Evolutionary conservation across 148 eudicot genomes (phyloP).

Genomic region (Diospyros lotus): DNA sequence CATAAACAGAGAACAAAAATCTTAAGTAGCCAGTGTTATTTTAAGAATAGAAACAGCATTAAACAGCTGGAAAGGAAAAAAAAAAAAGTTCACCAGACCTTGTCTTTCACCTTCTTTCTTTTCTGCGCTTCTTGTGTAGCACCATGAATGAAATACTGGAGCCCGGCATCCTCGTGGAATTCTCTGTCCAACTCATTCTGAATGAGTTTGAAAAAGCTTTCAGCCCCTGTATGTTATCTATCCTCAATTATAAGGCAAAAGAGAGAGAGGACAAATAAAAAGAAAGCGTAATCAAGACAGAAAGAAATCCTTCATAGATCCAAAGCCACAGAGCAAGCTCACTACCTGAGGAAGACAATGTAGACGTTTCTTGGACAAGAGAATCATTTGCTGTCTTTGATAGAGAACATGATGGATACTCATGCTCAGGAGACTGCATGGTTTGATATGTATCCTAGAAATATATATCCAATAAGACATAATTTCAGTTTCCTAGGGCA

Average conservation of each 20-base stretch:
- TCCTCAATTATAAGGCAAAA: background rate
- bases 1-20: background rate
- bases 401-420: slow-evolving; percentile 21
- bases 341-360: slow-evolving; percentile 24
- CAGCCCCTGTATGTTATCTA: slow-evolving; percentile 23
- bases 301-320: slow-evolving; percentile 2
- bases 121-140: slow-evolving; percentile 30
- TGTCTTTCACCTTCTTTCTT: slow-evolving; percentile 38
- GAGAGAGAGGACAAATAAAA: background rate
- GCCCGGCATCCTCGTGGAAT: slow-evolving; percentile 14
- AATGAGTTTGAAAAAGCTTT: slow-evolving; percentile 16
- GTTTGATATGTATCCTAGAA: slow-evolving; percentile 31
- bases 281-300: background rate
- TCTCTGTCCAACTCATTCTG: slow-evolving; percentile 17
- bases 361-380: slow-evolving; percentile 21
- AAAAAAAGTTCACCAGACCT: slow-evolving; percentile 26
- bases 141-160: slow-evolving; percentile 14
- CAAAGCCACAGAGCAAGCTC: background rate
- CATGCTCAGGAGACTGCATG: slow-evolving; percentile 19
- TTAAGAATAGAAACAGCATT: background rate
- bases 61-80: background rate
- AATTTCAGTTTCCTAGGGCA: too few species aligned
- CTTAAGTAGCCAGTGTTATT: background rate
- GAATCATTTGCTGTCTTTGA: slow-evolving; percentile 18
- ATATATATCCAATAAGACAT: background rate